Evolutionary conservation across 768 basidiomycete species (phyloP).

Genomic region (Rhizopogon roseolus): DNA sequence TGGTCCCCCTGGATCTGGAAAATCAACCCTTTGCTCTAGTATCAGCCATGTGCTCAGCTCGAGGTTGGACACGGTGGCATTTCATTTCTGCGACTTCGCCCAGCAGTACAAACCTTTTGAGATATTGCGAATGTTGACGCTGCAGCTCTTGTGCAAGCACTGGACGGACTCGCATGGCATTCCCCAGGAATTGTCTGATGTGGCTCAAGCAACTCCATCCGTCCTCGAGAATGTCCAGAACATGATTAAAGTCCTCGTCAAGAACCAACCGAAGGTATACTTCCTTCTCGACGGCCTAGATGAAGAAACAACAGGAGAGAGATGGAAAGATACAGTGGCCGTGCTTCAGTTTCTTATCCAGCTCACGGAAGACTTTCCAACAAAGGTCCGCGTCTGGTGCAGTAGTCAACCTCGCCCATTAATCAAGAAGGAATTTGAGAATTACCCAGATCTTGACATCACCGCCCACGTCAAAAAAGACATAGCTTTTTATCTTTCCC

Average conservation of each 20-base stretch:
- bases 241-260: constrained; percentile 13
- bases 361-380: constrained; percentile 8
- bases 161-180: background rate
- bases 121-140: background rate
- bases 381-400: constrained; percentile 19
- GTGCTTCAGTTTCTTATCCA: constrained; percentile 11
- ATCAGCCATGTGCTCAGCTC: background rate
- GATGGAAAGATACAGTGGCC: constrained; percentile 12
- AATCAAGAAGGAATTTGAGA: constrained; percentile 10
- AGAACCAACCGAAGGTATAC: constrained; percentile 5
- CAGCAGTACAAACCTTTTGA: background rate
- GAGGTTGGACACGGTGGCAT: background rate
- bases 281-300: constrained; percentile 26
- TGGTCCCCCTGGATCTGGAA: background rate
- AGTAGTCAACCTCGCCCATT: constrained; percentile 15
- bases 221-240: constrained; percentile 8
- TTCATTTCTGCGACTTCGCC: background rate
- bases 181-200: background rate
- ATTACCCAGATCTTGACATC: constrained; percentile 8
- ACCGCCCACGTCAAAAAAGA: constrained; percentile 9
- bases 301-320: constrained; percentile 12
- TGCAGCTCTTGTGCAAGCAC: background rate
- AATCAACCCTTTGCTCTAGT: background rate
- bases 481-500: constrained; percentile 8
- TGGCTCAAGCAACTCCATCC: background rate